These are phyloP conservation scores for Mycena citricolor DNA, from an alignment of 1,284 basidiomycete species.

Conservation along the genomic window DNA sequence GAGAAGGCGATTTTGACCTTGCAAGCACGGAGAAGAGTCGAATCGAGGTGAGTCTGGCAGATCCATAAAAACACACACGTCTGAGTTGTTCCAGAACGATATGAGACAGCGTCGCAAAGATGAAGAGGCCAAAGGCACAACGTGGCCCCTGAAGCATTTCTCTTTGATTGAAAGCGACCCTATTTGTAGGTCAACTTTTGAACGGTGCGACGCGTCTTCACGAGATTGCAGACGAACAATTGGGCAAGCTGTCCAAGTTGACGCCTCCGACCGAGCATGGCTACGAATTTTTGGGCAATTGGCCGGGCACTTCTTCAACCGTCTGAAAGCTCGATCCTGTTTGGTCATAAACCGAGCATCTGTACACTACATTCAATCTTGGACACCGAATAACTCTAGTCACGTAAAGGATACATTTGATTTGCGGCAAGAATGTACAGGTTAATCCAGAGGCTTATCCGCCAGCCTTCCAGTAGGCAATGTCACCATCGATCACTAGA, in stretches of 20 bases:
- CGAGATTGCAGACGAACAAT: constrained; percentile 51
- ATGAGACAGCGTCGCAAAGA: constrained; percentile 88
- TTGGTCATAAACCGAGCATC: too few relatives aligned
- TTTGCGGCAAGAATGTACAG: constrained; percentile 10
- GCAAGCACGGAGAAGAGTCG: constrained; percentile 87
- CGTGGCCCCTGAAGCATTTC: constrained; percentile 82
- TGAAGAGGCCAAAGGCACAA: constrained; percentile 70
- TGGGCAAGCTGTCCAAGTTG: constrained; percentile 55
- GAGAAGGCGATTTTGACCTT: constrained; percentile 88
- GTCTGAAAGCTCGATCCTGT: too few relatives aligned
- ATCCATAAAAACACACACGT: too few relatives aligned
- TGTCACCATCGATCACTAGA: constrained; percentile 79
- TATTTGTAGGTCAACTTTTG: constrained; percentile 53
- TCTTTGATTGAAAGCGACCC: constrained; percentile 65
- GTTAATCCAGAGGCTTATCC: constrained; percentile 34
- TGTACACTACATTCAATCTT: constrained; percentile 5
- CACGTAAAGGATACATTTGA: constrained; percentile 14
- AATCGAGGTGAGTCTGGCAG: constrained; percentile 82
- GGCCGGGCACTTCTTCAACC: too few relatives aligned
- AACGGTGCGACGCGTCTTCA: constrained; percentile 7
- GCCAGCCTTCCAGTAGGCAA: constrained; percentile 83
- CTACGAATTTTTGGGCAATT: constrained; percentile 64
- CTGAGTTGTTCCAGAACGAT: too few relatives aligned
- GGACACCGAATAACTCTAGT: constrained; percentile 9
- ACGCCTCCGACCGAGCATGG: constrained; percentile 63